Evolutionary conservation across 345 rosid species (phyloP).

Genomic region (Capsella bursapastoris): DNA sequence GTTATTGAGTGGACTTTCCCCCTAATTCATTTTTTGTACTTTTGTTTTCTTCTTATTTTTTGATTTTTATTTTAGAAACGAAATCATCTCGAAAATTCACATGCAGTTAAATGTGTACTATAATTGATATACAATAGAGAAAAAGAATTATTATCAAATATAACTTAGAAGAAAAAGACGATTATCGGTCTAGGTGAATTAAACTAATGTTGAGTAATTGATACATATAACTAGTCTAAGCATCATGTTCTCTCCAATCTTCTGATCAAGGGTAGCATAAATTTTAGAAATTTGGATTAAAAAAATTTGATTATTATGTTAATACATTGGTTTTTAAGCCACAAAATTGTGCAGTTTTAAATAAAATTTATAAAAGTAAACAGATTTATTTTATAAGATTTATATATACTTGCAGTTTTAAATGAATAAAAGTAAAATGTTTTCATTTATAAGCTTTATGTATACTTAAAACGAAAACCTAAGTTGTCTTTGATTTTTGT

Average conservation of each 20-base stretch:
- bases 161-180: background rate
- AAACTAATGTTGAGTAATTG: background rate
- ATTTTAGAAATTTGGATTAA: background rate
- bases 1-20: slow-evolving; percentile 27
- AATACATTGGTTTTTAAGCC: background rate
- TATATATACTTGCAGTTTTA: background rate
- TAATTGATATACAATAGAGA: too few species aligned
- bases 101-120: background rate
- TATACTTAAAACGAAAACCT: slow-evolving; percentile 19
- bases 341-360: too few species aligned
- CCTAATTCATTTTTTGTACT: background rate
- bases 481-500: slow-evolving; percentile 20
- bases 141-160: background rate
- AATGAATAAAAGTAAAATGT: too few species aligned
- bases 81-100: background rate
- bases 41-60: background rate
- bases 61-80: background rate
- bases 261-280: background rate
- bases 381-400: background rate
- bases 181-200: background rate
- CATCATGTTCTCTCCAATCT: background rate
- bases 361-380: too few species aligned
- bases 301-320: background rate
- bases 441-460: background rate
- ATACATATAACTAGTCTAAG: background rate